A percentile compares a stretch with the other conserved stretches of the same genome.
Conservation (phyloP, 164 flowering plant genomes). For the Taxillus chinensis region DNA sequence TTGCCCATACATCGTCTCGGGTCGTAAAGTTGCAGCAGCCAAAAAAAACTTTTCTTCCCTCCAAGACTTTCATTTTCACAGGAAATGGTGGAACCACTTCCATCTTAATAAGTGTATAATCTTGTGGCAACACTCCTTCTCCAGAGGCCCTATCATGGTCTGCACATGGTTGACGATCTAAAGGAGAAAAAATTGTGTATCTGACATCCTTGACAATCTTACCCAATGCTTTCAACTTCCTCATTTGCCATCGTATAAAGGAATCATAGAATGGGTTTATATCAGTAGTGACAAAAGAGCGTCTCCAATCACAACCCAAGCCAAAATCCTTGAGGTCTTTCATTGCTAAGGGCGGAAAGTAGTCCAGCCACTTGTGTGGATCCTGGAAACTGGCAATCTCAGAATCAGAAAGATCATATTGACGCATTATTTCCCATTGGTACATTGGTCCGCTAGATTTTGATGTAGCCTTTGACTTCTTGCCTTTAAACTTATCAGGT, state of each 20-base stretch:
- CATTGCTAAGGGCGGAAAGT: constrained; percentile 70
- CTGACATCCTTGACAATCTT: constrained; percentile 78
- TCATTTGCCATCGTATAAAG: constrained; percentile 86
- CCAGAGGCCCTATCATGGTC: constrained; percentile 91
- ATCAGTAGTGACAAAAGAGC: constrained; percentile 80
- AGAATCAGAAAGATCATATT: constrained; percentile 56
- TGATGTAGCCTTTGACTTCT: constrained; percentile 58
- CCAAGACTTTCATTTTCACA: constrained; percentile 46
- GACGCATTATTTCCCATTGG: constrained; percentile 79
- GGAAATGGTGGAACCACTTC: constrained; percentile 72
- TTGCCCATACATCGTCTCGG: constrained; percentile 93
- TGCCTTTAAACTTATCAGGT: constrained; percentile 57
- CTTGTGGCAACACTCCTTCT: constrained; percentile 90
- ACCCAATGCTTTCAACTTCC: constrained; percentile 66
- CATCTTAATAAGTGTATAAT: constrained; percentile 86
- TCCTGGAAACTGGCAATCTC: constrained; percentile 67
- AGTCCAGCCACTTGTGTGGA: constrained; percentile 63
- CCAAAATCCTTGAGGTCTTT: constrained; percentile 86
- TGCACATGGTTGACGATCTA: constrained; percentile 92
- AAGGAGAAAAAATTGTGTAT: constrained; percentile 68
- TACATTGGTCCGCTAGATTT: constrained; percentile 39
- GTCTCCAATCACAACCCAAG: constrained; percentile 88
- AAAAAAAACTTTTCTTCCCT: constrained; percentile 65
- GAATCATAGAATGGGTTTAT: constrained; percentile 73
- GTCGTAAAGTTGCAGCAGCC: constrained; percentile 88